Evolutionary conservation across 192 early-diverging fungal species (phyloP).

Genomic region (Umbelopsis sp.): DNA sequence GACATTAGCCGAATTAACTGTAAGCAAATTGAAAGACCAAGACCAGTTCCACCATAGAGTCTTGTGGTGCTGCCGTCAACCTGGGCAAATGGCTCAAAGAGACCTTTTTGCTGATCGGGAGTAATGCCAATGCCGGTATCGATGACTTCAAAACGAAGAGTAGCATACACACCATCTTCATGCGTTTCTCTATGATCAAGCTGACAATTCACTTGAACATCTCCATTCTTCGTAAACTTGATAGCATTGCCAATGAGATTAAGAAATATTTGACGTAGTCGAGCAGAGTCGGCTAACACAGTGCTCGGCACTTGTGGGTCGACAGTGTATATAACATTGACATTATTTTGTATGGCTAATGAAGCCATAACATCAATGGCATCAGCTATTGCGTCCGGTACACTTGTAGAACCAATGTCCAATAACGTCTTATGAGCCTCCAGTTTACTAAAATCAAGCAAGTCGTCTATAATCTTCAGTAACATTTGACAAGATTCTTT

Average conservation of each 20-base stretch:
- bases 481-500: conserved; percentile 55
- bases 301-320: conserved; percentile 55
- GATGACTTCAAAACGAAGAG: conserved; percentile 45
- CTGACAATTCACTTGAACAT: conserved; percentile 52
- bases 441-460: conserved; percentile 60
- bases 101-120: conserved; percentile 42
- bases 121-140: conserved; percentile 63
- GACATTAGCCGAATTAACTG: conserved; percentile 64
- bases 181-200: conserved; percentile 32
- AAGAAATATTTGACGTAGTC: conserved; percentile 61
- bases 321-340: conserved; percentile 56
- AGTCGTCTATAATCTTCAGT: conserved; percentile 50
- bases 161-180: conserved; percentile 38
- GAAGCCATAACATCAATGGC: conserved; percentile 60
- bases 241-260: conserved; percentile 69
- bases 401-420: conserved; percentile 51
- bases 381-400: conserved; percentile 60
- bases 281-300: conserved; percentile 55
- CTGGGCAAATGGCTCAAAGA: conserved; percentile 71
- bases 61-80: conserved; percentile 66
- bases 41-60: conserved; percentile 68
- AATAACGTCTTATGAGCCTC: conserved; percentile 60
- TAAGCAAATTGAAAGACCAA: conserved; percentile 66
- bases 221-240: conserved; percentile 68
- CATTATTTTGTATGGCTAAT: conserved; percentile 53